Base-by-base conservation (phyloP, 108 stramenopile genomes). In the Conticribra weissflogii region DNA sequence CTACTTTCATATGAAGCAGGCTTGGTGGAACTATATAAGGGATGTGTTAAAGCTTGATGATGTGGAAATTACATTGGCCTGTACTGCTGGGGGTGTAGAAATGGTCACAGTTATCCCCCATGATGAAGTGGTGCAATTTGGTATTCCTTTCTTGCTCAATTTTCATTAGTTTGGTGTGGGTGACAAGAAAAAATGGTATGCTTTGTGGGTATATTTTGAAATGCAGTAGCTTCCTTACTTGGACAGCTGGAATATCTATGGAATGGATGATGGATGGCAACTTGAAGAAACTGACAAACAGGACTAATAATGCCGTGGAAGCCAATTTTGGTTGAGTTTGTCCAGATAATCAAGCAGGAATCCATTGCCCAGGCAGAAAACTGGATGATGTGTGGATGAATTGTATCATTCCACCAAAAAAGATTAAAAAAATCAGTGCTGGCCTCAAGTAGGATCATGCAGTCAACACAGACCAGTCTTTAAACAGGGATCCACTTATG, bases 1-100 rank as follows among this genome's bases (percentile, higher is more conserved):
- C 18, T 33, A 54, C 0, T 73, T 73, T 34, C 72, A 73, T 22
- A 21, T 63, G 7, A 64, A 64, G 48, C 72, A 73, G 31, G 63
- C 71, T 27, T 61, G 61, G 59, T 16, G 61, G 3, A 63, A 31
- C 44, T 63, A 63, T 48, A 22, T 72, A 15, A 19, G n/a, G n/a
- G n/a, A n/a, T n/a, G n/a, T n/a, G n/a, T n/a, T n/a, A n/a, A n/a
- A n/a, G n/a, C n/a, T n/a, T n/a, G n/a, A n/a, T n/a, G n/a, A n/a
- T n/a, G n/a, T n/a, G n/a, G n/a, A n/a, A n/a, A n/a, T n/a, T n/a
- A n/a, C n/a, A n/a, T n/a, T n/a, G n/a, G n/a, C n/a, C n/a, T n/a
- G n/a, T n/a, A n/a, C n/a, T 28, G 21, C 46, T 28, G 67, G 34
- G 3, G 36, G 3, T 22, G 28, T 68, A 23, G 41, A 56, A 16